phyloP scores from a whole-genome alignment of 495 filamentous ascomycete species.

The Hyaloscypha bicolor region DNA sequence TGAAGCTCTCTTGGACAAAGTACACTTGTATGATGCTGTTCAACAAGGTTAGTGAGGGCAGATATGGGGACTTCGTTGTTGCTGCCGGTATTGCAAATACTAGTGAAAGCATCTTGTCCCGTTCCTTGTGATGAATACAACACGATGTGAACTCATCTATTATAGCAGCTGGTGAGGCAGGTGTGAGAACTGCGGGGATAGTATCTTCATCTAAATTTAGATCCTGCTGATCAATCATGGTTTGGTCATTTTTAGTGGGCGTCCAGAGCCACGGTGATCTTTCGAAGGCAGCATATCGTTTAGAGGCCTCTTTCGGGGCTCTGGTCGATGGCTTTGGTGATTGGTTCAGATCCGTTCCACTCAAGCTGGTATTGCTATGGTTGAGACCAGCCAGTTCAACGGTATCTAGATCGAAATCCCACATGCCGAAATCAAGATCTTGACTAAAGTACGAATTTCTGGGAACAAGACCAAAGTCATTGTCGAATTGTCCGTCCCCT shows the following conservation, averaged over 20 bases:
- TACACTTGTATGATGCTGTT: background rate
- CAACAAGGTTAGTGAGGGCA: background rate
- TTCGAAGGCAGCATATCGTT: constrained; percentile 22
- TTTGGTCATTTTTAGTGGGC: constrained; percentile 17
- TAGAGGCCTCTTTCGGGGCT: background rate
- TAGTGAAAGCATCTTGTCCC: background rate
- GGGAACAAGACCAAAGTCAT: constrained; percentile 11
- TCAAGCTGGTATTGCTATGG: background rate
- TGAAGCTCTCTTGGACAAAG: constrained; percentile 11
- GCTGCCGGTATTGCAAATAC: background rate
- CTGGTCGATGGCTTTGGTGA: background rate
- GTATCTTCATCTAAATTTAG: constrained; percentile 16
- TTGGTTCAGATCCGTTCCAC: background rate
- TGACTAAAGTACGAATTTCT: constrained; percentile 6
- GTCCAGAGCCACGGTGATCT: constrained; percentile 25
- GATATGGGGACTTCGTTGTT: background rate
- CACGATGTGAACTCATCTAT: constrained; percentile 9
- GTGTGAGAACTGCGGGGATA: constrained; percentile 11
- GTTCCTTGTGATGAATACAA: constrained; percentile 5
- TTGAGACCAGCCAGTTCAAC: constrained; percentile 3
- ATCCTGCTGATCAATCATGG: constrained; percentile 19
- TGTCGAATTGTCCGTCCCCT: background rate
- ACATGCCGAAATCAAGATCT: constrained; percentile 19
- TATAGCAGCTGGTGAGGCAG: background rate
- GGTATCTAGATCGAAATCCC: constrained; percentile 19